A percentile compares a stretch with the other conserved stretches of the same genome.
phyloP scores from a whole-genome alignment of 805 yeast genomes.

The Scheffersomyces stipitis region DNA sequence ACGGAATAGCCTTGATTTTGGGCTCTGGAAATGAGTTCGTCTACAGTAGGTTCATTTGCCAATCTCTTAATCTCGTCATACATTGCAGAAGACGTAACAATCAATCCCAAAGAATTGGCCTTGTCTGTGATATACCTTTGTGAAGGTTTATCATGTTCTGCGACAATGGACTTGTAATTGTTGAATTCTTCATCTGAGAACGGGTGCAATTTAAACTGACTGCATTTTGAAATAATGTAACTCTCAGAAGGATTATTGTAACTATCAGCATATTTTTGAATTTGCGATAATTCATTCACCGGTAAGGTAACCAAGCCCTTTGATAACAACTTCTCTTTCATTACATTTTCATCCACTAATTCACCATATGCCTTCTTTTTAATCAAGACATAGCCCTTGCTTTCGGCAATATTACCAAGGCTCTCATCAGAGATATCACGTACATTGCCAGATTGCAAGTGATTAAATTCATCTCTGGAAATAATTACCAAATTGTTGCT shows the following conservation, averaged over 20 bases:
- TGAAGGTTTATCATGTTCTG: conserved; percentile 33
- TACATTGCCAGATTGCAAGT: conserved; percentile 23
- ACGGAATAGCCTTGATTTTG: conserved; percentile 18
- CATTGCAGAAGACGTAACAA: conserved; percentile 25
- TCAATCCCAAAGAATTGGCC: conserved; percentile 36
- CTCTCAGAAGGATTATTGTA: conserved; percentile 22
- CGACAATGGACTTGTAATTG: conserved; percentile 14
- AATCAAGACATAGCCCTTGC: conserved; percentile 28
- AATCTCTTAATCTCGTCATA: conserved; percentile 30
- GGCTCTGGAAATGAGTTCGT: conserved; percentile 10
- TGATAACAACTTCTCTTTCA: conserved; percentile 28
- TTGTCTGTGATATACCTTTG: conserved; percentile 31
- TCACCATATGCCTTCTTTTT: conserved; percentile 25
- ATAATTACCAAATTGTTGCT: conserved; percentile 32
- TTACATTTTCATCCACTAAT: conserved; percentile 32
- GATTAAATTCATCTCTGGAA: conserved; percentile 32
- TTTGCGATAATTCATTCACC: conserved; percentile 14
- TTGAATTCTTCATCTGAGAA: conserved; percentile 9
- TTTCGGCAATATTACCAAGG: conserved; percentile 19
- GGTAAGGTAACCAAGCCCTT: conserved; percentile 37
- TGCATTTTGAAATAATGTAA: conserved; percentile 22
- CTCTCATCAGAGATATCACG: conserved; percentile 21
- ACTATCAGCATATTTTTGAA: conserved; percentile 11
- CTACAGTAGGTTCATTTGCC: conserved; percentile 23
- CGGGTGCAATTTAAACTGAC: conserved; percentile 12